phyloP scores from a whole-genome alignment of 768 basidiomycete genomes.

The Neoboletus subvelutipes region DNA sequence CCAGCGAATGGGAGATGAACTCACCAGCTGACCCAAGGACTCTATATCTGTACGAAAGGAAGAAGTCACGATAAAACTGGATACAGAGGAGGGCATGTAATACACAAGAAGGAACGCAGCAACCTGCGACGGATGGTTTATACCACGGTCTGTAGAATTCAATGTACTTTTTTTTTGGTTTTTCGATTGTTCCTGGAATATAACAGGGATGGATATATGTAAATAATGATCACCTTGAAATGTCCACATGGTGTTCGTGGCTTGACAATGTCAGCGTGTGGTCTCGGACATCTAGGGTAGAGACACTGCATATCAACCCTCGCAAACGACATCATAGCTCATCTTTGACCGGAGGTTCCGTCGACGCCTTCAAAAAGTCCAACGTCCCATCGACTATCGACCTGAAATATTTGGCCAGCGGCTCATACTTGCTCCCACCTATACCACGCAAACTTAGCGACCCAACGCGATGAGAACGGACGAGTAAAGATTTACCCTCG shows the following conservation, averaged over 20 bases:
- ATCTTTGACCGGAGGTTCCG: slow-evolving; percentile 35
- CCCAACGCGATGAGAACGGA: neutral
- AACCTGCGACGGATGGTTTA: neutral
- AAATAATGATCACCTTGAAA: neutral
- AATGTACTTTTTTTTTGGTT: neutral
- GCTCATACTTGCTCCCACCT: slow-evolving; percentile 75
- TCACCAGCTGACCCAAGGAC: slow-evolving; percentile 18
- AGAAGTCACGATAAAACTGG: neutral
- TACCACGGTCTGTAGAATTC: neutral
- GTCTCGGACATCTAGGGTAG: neutral
- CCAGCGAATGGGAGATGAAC: slow-evolving; percentile 7
- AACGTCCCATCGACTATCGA: slow-evolving; percentile 67
- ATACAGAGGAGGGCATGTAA: neutral
- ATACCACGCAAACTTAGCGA: slow-evolving; percentile 1
- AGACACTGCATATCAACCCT: slow-evolving; percentile 1
- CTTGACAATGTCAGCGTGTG: neutral
- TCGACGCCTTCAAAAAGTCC: slow-evolving; percentile 46
- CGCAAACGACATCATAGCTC: slow-evolving; percentile 25
- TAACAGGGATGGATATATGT: neutral
- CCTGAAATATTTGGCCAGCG: slow-evolving; percentile 71
- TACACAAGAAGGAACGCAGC: neutral
- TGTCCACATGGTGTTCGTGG: neutral
- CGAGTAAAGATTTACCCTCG: slow-evolving; percentile 49
- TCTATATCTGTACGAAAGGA: neutral
- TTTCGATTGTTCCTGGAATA: neutral